Evolutionary conservation across 2,329 filamentous ascomycete genomes (phyloP).

Genomic region (Decorospora gaudefroyi): DNA sequence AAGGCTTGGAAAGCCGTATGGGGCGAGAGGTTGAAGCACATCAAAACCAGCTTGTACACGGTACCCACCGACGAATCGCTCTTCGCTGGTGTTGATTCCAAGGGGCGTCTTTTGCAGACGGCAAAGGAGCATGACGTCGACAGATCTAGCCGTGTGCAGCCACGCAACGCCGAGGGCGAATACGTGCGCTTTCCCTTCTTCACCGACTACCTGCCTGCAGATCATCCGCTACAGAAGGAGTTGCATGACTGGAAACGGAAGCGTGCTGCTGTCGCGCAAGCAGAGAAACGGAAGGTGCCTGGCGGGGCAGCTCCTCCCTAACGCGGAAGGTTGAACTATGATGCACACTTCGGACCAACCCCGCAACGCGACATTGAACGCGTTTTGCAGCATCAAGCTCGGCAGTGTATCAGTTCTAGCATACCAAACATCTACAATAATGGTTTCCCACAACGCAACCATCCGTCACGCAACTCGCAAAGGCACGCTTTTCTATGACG

Average conservation of each 20-base stretch:
- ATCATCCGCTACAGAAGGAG: conserved; percentile 25
- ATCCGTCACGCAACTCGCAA: conserved; percentile 65
- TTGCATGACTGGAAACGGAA: conserved; percentile 28
- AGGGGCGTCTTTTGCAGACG: conserved; percentile 14
- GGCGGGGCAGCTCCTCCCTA: conserved; percentile 8
- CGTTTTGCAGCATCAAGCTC: background rate
- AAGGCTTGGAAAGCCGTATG: conserved; percentile 36
- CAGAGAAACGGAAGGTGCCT: conserved; percentile 2
- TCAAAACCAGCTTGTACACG: conserved; percentile 18
- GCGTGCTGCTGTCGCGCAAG: conserved; percentile 15
- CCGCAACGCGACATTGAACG: conserved; percentile 24
- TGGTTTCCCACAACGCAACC: conserved; percentile 39
- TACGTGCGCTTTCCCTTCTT: conserved; percentile 32
- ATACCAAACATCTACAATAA: conserved; percentile 14
- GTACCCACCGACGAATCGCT: conserved; percentile 28
- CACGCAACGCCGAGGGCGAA: conserved; percentile 24
- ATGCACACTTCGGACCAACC: background rate
- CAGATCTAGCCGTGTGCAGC: conserved; percentile 10
- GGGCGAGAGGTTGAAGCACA: conserved; percentile 24
- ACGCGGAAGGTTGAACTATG: background rate
- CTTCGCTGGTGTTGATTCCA: conserved; percentile 38
- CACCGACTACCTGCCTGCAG: conserved; percentile 23
- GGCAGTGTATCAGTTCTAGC: background rate
- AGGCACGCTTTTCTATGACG: conserved; percentile 51
- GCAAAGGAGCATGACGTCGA: conserved; percentile 6